Base-by-base conservation (phyloP, 164 flowering plant genomes). In the Euptelea pleiosperma region DNA sequence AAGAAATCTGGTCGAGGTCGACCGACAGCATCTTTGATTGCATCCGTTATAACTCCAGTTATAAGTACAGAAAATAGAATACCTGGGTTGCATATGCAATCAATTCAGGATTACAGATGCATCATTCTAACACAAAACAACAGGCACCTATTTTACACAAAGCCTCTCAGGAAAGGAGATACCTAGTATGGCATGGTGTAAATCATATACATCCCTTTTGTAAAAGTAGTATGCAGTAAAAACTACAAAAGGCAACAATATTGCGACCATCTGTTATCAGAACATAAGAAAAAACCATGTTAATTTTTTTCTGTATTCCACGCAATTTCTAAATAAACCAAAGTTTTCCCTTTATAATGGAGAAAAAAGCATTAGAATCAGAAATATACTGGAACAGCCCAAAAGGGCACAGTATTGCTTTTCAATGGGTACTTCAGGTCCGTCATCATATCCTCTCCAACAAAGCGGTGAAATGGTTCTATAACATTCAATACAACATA, bases 391-490 rank as follows among this genome's bases (percentile, higher is more conserved):
- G 89, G 89, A 61, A 87, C 89, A 53, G 80, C 82, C 95, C 89
- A 83, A 50, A 85, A 57, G 45, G 95, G 95, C 50, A 87, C 60
- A 12, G 91, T 85, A 55, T 85, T 87, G 49, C 60, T 65, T 72
- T 80, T 60, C 67, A 83, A 53, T n/a, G 95, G 95, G 58, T 80
- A 87, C 61, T 48, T 83, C 34, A 91, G 70, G 58, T 87, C 91
- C 7, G 77, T 66, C 87, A 91, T 78, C 96, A 87, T 85, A 11
- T 76, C 86, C 65, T 72, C 72, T 58, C 98, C 98, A 59, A 89
- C 96, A 73, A 78, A 91, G 39, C 96, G 84, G 59, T 91, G 84
- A 74, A 89, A 91, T 62, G 98, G 96, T 55, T 85, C 82, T 28
- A 91, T 86, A 1, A 84, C 60, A 64, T 85, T 85, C 77, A 91